phyloP scores from a whole-genome alignment of 108 stramenopile genomes.

The Bacterosira constricta region DNA sequence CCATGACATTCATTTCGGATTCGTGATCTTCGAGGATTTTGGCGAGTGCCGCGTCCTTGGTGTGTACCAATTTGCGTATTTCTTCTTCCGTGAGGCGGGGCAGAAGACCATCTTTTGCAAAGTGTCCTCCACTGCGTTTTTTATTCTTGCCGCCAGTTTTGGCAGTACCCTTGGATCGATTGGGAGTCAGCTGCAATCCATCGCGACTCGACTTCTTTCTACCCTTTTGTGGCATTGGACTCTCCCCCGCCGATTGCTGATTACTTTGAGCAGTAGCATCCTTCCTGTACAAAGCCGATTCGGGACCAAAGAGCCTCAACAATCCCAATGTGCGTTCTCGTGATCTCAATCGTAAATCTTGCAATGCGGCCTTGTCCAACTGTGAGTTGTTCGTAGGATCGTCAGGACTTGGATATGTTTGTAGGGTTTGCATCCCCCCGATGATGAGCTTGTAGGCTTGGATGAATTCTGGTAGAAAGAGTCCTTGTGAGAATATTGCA shows the following conservation, averaged over 20 bases:
- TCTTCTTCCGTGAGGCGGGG: slow-evolving; percentile 43
- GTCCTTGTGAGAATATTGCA: slow-evolving; percentile 13
- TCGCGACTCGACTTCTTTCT: no score
- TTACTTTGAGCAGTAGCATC: neutral
- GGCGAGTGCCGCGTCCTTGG: slow-evolving; percentile 43
- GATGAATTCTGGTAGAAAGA: slow-evolving; percentile 39
- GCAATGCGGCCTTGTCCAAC: neutral
- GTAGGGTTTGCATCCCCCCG: slow-evolving; percentile 47
- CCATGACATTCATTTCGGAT: slow-evolving; percentile 47
- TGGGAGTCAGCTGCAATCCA: no score
- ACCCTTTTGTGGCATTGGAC: no score
- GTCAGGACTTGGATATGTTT: slow-evolving; percentile 28
- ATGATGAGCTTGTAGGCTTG: slow-evolving; percentile 46
- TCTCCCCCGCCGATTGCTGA: slow-evolving; percentile 39
- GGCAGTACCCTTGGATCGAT: neutral
- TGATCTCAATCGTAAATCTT: slow-evolving; percentile 13
- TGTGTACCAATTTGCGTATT: slow-evolving; percentile 47
- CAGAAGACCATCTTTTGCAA: slow-evolving; percentile 45
- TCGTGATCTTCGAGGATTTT: slow-evolving; percentile 48
- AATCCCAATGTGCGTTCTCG: slow-evolving; percentile 40
- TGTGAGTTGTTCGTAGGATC: neutral
- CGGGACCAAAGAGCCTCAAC: slow-evolving; percentile 36
- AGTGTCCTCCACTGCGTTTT: no score
- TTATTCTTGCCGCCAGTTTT: neutral
- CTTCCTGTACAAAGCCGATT: slow-evolving; percentile 11